These are phyloP conservation scores for Apocynum venetum DNA, from an alignment of 257 asterid genomes.

Conservation along the genomic window DNA sequence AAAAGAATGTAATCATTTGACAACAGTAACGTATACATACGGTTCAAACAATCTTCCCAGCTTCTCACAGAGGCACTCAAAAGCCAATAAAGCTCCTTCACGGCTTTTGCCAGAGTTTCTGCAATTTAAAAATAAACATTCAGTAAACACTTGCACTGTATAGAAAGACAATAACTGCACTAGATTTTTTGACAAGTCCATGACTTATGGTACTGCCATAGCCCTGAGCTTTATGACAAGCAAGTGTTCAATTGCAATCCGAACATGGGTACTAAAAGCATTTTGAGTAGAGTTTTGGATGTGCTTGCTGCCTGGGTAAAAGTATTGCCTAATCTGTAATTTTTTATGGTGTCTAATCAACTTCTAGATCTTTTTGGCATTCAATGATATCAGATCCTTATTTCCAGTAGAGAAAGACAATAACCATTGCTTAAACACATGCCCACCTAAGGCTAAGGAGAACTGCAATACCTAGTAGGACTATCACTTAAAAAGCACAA, in stretches of 20 bases:
- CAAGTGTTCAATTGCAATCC: not conserved
- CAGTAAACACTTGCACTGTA: constrained; percentile 4
- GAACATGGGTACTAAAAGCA: not conserved
- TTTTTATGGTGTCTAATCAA: not conserved
- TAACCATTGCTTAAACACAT: not conserved
- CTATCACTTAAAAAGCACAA: not conserved
- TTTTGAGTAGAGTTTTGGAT: not conserved
- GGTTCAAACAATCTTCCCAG: constrained; percentile 98
- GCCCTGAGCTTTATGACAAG: not conserved
- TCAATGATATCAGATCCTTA: too few relatives aligned
- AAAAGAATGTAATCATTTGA: not conserved
- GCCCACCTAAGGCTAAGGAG: not conserved
- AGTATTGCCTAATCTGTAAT: not conserved
- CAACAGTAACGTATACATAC: constrained; percentile 40
- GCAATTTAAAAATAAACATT: constrained; percentile 23
- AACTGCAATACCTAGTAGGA: not conserved
- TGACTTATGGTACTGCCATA: not conserved
- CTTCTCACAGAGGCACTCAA: constrained; percentile 94
- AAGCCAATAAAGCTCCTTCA: constrained; percentile 93
- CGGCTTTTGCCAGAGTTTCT: constrained; percentile 91
- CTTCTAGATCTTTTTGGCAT: too few relatives aligned
- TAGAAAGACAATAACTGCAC: not conserved
- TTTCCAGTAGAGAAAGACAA: not conserved
- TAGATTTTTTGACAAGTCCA: not conserved
- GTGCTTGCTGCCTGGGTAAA: not conserved